Conservation (phyloP, 768 basidiomycete genomes). For the Macrolepiota fuliginosa region DNA sequence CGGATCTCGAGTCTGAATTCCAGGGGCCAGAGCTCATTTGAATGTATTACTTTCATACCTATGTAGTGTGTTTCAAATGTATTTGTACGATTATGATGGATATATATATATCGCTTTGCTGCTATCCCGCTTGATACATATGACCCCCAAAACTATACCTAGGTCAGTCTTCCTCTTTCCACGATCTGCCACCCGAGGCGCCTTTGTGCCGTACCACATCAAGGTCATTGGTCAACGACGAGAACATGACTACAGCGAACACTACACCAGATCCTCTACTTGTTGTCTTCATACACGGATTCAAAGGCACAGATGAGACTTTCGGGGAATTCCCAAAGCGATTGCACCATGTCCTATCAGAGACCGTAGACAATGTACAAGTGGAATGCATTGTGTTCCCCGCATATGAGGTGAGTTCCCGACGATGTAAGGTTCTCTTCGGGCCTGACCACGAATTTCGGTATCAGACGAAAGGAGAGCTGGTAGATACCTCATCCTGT, state of each 20-base stretch:
- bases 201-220: neutral
- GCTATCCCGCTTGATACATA: too few species aligned
- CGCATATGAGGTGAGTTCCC: conserved; percentile 71
- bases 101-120: neutral
- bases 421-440: conserved; percentile 8
- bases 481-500: conserved; percentile 48
- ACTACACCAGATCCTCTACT: conserved; percentile 48
- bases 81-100: neutral
- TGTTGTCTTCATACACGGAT: conserved; percentile 81
- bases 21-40: neutral
- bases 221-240: neutral
- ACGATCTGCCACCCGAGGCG: neutral
- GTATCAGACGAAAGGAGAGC: conserved; percentile 79
- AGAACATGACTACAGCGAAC: conserved; percentile 18
- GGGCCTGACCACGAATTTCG: neutral
- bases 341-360: conserved; percentile 71
- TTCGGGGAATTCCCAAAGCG: conserved; percentile 79
- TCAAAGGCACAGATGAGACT: conserved; percentile 59
- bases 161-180: neutral
- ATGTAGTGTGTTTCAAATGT: neutral
- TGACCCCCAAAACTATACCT: too few species aligned
- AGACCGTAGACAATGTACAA: conserved; percentile 51
- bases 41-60: neutral
- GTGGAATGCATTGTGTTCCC: conserved; percentile 86
- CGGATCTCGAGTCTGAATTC: conserved; percentile 2